A percentile compares a stretch with the other conserved stretches of the same genome.
These are phyloP conservation scores for Cajanus cajan DNA, from an alignment of 306 rosid species.

Conservation along the genomic window DNA sequence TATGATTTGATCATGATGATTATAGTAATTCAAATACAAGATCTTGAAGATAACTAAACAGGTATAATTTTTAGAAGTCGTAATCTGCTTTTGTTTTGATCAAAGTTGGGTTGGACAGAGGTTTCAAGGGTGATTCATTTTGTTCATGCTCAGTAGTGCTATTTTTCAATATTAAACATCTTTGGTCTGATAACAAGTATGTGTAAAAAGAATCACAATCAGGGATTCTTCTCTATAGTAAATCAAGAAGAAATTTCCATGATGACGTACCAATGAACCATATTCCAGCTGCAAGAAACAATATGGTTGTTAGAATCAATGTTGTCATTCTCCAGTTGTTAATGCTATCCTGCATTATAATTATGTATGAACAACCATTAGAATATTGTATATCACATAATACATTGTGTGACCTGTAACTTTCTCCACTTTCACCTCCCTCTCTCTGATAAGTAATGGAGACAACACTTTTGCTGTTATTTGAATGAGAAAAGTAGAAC, in stretches of 20 bases:
- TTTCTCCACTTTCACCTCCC: neutral
- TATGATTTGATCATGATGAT: neutral
- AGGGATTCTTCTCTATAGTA: neutral
- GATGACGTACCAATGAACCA: constrained; percentile 74
- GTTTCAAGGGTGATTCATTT: neutral
- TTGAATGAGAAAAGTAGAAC: neutral
- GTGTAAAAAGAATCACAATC: neutral
- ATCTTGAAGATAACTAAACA: neutral
- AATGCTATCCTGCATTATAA: constrained; percentile 52
- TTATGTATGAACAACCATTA: constrained; percentile 13
- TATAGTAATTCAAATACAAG: neutral
- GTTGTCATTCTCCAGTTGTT: constrained; percentile 73
- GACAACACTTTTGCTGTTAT: neutral
- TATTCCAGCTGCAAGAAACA: constrained; percentile 64
- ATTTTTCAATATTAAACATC: neutral
- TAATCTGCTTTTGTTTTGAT: neutral
- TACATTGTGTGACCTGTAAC: neutral
- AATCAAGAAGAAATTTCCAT: neutral
- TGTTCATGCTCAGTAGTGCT: neutral
- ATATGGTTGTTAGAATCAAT: constrained; percentile 62
- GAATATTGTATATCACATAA: neutral
- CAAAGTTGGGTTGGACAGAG: neutral
- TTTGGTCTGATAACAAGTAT: neutral
- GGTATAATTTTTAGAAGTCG: neutral
- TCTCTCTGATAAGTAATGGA: neutral